phyloP scores from a whole-genome alignment of 805 yeast species.

The Cephaloascus albidus region DNA sequence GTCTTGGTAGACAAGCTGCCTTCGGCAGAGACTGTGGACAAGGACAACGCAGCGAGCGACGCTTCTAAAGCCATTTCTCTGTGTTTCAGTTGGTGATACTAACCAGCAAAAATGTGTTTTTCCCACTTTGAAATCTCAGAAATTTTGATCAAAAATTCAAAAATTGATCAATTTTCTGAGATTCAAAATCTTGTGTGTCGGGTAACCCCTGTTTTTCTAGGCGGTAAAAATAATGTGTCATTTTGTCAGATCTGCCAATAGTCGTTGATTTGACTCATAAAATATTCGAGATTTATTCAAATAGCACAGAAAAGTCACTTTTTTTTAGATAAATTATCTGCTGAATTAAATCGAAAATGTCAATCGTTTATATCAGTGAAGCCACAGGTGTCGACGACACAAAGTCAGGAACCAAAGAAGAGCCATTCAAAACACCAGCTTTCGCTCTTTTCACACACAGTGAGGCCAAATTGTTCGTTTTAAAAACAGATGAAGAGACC shows the following conservation, averaged over 20 bases:
- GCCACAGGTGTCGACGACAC: slow-evolving; percentile 57
- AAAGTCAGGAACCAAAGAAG: slow-evolving; percentile 52
- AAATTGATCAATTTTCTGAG: too few species aligned
- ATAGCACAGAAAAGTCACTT: background rate
- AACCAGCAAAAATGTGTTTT: too few species aligned
- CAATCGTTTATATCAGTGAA: slow-evolving; percentile 59
- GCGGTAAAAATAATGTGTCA: too few species aligned
- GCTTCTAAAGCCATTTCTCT: slow-evolving; percentile 60
- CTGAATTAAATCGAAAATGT: background rate
- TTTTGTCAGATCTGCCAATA: too few species aligned
- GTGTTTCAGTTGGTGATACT: too few species aligned
- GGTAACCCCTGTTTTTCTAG: too few species aligned
- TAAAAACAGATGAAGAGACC: slow-evolving; percentile 48
- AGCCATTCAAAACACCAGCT: slow-evolving; percentile 79
- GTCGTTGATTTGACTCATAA: too few species aligned
- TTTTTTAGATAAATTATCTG: background rate
- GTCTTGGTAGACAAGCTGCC: slow-evolving; percentile 55
- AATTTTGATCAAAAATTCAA: too few species aligned
- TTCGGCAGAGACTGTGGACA: slow-evolving; percentile 43
- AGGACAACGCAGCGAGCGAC: slow-evolving; percentile 56
- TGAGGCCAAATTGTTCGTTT: slow-evolving; percentile 49
- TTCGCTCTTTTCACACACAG: slow-evolving; percentile 55
- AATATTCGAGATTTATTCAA: background rate
- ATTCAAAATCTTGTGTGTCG: too few species aligned
- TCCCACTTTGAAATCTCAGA: too few species aligned